phyloP scores from a whole-genome alignment of 768 basidiomycete genomes.

The Pleurotus eryngii region DNA sequence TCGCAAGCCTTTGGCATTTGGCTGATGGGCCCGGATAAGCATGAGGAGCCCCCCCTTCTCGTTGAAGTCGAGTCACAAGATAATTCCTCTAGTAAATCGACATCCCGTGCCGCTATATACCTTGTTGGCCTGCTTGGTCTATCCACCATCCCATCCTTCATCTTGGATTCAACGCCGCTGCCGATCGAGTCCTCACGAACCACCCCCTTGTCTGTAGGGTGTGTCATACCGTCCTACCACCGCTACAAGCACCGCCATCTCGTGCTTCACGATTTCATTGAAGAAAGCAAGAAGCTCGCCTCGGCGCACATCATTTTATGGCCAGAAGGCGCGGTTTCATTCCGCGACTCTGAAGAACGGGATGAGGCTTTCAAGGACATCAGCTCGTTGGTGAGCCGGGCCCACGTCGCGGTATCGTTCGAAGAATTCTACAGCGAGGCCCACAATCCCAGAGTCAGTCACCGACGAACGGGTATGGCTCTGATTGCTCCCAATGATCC shows the following conservation, averaged over 20 bases:
- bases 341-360: constrained; percentile 49
- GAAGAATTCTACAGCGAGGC: constrained; percentile 49
- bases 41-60: constrained; percentile 11
- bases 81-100: constrained; percentile 8
- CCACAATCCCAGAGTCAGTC: constrained; percentile 33
- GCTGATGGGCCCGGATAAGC: constrained; percentile 46
- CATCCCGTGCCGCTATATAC: constrained; percentile 23
- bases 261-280: constrained; percentile 58
- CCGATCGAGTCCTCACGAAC: constrained; percentile 32
- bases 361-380: constrained; percentile 46
- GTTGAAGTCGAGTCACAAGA: constrained; percentile 4
- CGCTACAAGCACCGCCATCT: constrained; percentile 37
- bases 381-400: constrained; percentile 28
- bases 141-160: constrained; percentile 57
- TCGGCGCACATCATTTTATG: constrained; percentile 63
- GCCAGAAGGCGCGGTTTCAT: constrained; percentile 78
- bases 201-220: constrained; percentile 65
- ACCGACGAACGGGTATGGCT: constrained; percentile 61
- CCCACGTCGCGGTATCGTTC: constrained; percentile 69
- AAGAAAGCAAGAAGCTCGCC: constrained; percentile 47
- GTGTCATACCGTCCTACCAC: constrained; percentile 54
- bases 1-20: constrained; percentile 52
- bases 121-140: constrained; percentile 38
- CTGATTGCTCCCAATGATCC: constrained; percentile 43
- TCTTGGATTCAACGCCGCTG: constrained; percentile 36